These are phyloP conservation scores for Daldinia childiae DNA, from an alignment of 495 filamentous ascomycete genomes.

Conservation along the genomic window DNA sequence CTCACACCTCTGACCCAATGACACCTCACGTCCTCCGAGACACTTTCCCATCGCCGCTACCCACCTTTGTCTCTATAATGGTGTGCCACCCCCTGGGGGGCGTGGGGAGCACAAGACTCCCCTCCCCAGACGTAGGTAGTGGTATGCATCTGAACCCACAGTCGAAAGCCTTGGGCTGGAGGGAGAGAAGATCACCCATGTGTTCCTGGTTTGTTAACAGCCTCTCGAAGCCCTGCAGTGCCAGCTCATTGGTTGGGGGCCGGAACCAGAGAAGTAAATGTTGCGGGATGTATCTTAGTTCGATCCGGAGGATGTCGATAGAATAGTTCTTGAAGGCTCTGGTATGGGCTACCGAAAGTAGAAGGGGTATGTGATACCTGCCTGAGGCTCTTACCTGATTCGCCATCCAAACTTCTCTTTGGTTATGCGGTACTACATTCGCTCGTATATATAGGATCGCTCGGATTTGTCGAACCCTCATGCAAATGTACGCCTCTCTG, in stretches of 20 bases:
- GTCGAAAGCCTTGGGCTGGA: constrained; percentile 29
- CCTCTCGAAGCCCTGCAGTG: constrained; percentile 37
- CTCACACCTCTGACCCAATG: constrained; percentile 43
- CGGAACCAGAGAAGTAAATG: constrained; percentile 31
- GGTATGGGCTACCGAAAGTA: constrained; percentile 6
- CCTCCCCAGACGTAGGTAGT: constrained; percentile 33
- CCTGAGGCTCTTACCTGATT: constrained; percentile 12
- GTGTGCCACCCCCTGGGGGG: constrained; percentile 27
- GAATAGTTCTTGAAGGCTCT: constrained; percentile 32
- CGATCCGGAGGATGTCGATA: constrained; percentile 34
- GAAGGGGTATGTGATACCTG: constrained; percentile 13
- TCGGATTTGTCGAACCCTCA: constrained; percentile 29
- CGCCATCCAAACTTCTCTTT: constrained; percentile 7
- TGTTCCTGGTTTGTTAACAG: constrained; percentile 46
- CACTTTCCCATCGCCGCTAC: constrained; percentile 36
- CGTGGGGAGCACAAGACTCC: constrained; percentile 38
- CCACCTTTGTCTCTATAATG: constrained; percentile 28
- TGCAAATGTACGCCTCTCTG: constrained; percentile 22
- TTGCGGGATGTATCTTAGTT: constrained; percentile 41
- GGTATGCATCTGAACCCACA: constrained; percentile 35
- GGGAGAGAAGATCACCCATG: constrained; percentile 34
- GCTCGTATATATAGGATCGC: constrained; percentile 18
- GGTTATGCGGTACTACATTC: constrained; percentile 16
- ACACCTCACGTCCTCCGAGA: constrained; percentile 33
- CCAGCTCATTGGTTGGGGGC: constrained; percentile 46